Conservation (phyloP, 768 basidiomycete genomes). For the Candolleomyces eurysporus region DNA sequence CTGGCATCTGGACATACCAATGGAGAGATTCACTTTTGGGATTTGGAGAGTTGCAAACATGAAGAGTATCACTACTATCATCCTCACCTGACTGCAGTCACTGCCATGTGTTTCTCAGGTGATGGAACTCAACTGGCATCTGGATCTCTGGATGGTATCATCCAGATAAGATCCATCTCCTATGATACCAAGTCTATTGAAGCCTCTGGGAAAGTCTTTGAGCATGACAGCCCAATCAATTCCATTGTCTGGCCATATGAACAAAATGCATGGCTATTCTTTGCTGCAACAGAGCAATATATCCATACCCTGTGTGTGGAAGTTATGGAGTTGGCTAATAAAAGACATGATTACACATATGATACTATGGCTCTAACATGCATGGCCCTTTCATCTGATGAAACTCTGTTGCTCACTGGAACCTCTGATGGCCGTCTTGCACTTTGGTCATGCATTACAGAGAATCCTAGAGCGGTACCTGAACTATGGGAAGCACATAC, state of each 20-base stretch:
- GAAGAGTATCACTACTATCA: too few species aligned
- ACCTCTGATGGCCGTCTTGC: background rate
- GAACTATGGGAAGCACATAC: constrained; percentile 9
- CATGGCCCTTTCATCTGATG: background rate
- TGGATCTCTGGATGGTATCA: too few species aligned
- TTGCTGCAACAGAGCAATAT: background rate
- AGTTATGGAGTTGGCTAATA: background rate
- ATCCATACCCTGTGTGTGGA: background rate
- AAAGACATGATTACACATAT: background rate
- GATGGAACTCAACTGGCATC: too few species aligned
- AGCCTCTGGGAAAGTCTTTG: too few species aligned
- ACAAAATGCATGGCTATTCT: background rate
- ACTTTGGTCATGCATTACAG: background rate
- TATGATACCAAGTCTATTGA: too few species aligned
- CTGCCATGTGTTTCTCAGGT: too few species aligned
- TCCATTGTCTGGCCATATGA: background rate
- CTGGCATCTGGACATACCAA: too few species aligned
- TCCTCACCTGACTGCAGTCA: too few species aligned
- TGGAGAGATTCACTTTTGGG: too few species aligned
- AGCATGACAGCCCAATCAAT: background rate
- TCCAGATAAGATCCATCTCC: too few species aligned
- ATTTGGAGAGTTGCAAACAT: too few species aligned
- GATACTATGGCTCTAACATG: background rate
- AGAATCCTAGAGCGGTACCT: background rate
- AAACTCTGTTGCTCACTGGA: background rate